These are phyloP conservation scores for Russula abietina DNA, from an alignment of 768 basidiomycete genomes.

Conservation along the genomic window DNA sequence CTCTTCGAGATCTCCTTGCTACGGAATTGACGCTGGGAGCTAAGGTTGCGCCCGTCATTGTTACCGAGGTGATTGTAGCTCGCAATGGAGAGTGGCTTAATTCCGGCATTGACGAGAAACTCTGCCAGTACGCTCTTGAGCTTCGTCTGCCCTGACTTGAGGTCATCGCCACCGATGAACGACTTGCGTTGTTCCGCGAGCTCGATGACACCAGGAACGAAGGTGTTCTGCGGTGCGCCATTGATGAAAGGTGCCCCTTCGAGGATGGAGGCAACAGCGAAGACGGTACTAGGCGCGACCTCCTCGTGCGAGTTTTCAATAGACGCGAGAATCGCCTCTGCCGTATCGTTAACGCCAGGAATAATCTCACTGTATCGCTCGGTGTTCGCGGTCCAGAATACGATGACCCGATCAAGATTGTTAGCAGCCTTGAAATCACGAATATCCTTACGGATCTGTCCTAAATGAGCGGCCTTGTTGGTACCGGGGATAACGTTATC, in stretches of 20 bases:
- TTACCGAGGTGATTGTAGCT: slow-evolving; percentile 99
- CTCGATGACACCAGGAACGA: slow-evolving; percentile 90
- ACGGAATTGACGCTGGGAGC: slow-evolving; percentile 88
- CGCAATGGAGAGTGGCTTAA: slow-evolving; percentile 95
- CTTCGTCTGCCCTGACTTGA: slow-evolving; percentile 97
- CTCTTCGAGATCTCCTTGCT: slow-evolving; percentile 99
- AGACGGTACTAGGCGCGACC: slow-evolving; percentile 93
- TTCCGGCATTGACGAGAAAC: slow-evolving; percentile 97
- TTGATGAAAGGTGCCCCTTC: slow-evolving; percentile 95
- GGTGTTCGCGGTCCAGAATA: slow-evolving; percentile 99
- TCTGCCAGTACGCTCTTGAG: slow-evolving; percentile 96
- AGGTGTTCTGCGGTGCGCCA: slow-evolving; percentile 98
- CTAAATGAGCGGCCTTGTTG: slow-evolving; percentile 88
- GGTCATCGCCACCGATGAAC: slow-evolving; percentile 97
- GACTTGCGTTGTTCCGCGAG: slow-evolving; percentile 84
- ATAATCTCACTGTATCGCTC: slow-evolving; percentile 96
- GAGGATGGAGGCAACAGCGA: slow-evolving; percentile 92
- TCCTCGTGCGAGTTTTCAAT: slow-evolving; percentile 85
- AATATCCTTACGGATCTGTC: slow-evolving; percentile 89
- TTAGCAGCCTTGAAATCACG: slow-evolving; percentile 84
- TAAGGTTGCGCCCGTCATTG: slow-evolving; percentile 93
- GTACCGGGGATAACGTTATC: slow-evolving; percentile 85
- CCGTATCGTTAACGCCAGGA: slow-evolving; percentile 91
- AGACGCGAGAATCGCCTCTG: slow-evolving; percentile 74
- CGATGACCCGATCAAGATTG: slow-evolving; percentile 77